Conservation (phyloP, 2,329 filamentous ascomycete genomes). For the Xylariaceae sp. region DNA sequence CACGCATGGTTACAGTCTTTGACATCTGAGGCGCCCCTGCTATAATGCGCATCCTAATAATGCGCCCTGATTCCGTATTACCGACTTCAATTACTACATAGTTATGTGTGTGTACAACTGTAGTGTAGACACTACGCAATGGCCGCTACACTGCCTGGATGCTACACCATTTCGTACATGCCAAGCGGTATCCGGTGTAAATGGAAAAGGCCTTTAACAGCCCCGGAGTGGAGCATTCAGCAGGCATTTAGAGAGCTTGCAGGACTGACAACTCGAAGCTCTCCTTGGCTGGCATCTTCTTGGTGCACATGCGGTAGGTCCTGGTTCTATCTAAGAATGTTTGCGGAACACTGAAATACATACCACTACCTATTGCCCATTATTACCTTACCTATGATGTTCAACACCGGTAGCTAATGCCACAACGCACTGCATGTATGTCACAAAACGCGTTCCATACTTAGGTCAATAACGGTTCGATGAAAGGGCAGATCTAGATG, state of each 20-base stretch:
- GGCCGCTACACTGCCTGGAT: background rate
- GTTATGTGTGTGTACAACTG: background rate
- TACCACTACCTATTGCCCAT: too few relatives aligned
- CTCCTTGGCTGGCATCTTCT: background rate
- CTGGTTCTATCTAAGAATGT: too few relatives aligned
- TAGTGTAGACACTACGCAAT: too few relatives aligned
- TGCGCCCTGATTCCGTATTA: background rate
- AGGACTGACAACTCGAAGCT: slow-evolving; percentile 1
- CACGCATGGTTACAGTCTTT: too few relatives aligned
- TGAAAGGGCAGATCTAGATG: background rate
- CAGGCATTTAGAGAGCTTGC: slow-evolving; percentile 23
- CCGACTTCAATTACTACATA: too few relatives aligned
- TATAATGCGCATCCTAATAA: slow-evolving; percentile 23
- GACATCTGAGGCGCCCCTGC: slow-evolving; percentile 9
- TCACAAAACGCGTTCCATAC: background rate
- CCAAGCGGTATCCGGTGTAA: too few relatives aligned
- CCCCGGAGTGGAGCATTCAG: slow-evolving; percentile 12
- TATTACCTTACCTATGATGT: too few relatives aligned
- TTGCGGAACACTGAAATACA: too few relatives aligned
- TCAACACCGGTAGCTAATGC: background rate
- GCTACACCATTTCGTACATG: too few relatives aligned
- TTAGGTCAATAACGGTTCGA: background rate
- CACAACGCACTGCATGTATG: background rate
- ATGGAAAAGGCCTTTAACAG: slow-evolving; percentile 12
- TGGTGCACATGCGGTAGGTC: too few relatives aligned